Percentiles rank a stretch among this genome's conserved stretches.
phyloP scores from a whole-genome alignment of 805 yeast species.

The Lipomyces orientalis region DNA sequence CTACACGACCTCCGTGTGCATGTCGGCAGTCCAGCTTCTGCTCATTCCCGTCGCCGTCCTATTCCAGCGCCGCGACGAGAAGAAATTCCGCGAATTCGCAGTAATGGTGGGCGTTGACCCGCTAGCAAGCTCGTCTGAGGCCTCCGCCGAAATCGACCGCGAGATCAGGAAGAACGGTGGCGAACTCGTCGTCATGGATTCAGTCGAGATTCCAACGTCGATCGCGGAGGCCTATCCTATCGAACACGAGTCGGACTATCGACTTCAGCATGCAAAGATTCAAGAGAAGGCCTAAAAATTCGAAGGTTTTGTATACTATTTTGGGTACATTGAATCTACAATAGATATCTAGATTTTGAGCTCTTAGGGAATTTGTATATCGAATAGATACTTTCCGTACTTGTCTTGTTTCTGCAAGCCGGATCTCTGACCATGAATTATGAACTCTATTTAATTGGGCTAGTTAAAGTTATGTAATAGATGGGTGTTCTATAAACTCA shows the following conservation, averaged over 20 bases:
- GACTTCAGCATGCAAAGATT: neutral
- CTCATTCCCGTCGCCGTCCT: slow-evolving; percentile 50
- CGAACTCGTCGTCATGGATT: neutral
- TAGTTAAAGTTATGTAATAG: too few relatives aligned
- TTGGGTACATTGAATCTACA: too few relatives aligned
- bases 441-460: too few relatives aligned
- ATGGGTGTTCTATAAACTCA: too few relatives aligned
- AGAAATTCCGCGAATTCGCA: neutral
- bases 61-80: slow-evolving; percentile 56
- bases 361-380: too few relatives aligned
- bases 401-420: too few relatives aligned
- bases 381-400: too few relatives aligned
- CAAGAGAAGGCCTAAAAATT: neutral
- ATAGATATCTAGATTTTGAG: too few relatives aligned
- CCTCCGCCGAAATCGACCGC: neutral
- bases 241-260: neutral
- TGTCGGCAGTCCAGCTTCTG: slow-evolving; percentile 35
- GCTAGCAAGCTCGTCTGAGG: neutral
- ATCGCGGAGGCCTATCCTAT: neutral
- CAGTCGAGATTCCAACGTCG: neutral
- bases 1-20: slow-evolving; percentile 38
- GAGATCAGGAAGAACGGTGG: slow-evolving; percentile 1
- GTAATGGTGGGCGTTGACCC: neutral
- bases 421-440: too few relatives aligned
- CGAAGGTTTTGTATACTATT: neutral